Base-by-base conservation (phyloP, 1,284 basidiomycete species). In the Malassezia furfur region DNA sequence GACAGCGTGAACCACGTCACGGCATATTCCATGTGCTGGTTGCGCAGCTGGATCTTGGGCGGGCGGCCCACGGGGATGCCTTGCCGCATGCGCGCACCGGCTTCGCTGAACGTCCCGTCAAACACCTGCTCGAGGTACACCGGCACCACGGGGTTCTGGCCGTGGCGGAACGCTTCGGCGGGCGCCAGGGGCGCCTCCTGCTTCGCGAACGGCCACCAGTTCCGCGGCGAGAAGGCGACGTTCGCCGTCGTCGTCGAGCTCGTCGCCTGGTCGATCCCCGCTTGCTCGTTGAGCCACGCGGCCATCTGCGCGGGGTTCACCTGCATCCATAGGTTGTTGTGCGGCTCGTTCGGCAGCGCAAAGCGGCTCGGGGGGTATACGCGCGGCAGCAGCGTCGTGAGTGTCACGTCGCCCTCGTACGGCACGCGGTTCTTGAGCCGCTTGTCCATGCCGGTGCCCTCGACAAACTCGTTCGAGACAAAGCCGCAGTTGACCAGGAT, bases 1-100 rank as follows among this genome's bases (percentile, higher is more conserved):
- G 64, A 65, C 9, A 71, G 54, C 10, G 67, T 65, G 59, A 71
- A 67, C 93, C 93, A 99, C 11, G 93, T 99, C 17, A 86, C 82
- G 6, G 93, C 88, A 75, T 99, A 99, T 6, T 90, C 91, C 9
- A 89, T 81, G 78, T 99, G 93, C 53, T 90, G 84, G 76, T 99
- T 98, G 39, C 94, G 81, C 48, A 99, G 78, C 70, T 96, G 89
- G 40, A 96, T 85, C 4, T 83, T 83, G 1, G 90, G 83, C 22
- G 85, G 78, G 50, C 90, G 82, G 28, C 94, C 93, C 37, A 98
- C 79, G 1, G 93, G 94, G 38, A 85, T 78, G 31, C 91, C 93
- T 57, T 83, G 82, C 6, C 80, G 77, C 35, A 93, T 75, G 52
- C 82, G 79, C 35, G 80, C 76, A 14, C 81, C 76, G 36, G 83